phyloP scores from a whole-genome alignment of 805 yeast species.

The Suhomyces vadensis region DNA sequence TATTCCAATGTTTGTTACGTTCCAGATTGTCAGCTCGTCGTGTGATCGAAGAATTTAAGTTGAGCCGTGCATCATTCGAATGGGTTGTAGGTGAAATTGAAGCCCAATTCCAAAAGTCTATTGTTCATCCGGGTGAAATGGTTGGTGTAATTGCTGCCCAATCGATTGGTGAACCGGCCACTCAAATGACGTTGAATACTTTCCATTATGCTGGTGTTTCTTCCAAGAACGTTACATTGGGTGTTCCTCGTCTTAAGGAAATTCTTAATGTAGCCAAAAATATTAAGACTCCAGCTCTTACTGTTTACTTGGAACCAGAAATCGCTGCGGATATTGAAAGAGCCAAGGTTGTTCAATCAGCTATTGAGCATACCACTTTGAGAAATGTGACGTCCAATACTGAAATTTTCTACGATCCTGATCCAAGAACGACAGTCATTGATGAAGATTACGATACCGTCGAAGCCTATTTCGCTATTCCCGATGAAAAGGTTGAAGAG shows the following conservation, averaged over 20 bases:
- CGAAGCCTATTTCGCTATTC: conserved; percentile 94
- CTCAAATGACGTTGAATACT: conserved; percentile 96
- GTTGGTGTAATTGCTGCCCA: conserved; percentile 98
- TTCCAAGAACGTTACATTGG: conserved; percentile 91
- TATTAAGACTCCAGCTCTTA: conserved; percentile 98
- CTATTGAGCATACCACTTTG: conserved; percentile 94
- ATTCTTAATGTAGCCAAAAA: conserved; percentile 97
- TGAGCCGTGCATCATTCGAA: conserved; percentile 83
- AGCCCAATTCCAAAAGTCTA: conserved; percentile 85
- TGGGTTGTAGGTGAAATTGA: conserved; percentile 97
- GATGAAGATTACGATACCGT: conserved; percentile 97
- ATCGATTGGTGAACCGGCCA: conserved; percentile 97
- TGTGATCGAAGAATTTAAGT: conserved; percentile 84
- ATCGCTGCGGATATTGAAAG: conserved; percentile 85
- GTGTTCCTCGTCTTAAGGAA: conserved; percentile 97
- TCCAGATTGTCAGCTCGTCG: conserved; percentile 91
- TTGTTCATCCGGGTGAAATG: conserved; percentile 98
- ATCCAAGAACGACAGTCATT: conserved; percentile 94
- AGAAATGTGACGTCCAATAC: conserved; percentile 96
- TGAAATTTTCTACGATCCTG: conserved; percentile 97
- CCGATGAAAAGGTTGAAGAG: conserved; percentile 96
- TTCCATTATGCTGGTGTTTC: conserved; percentile 99
- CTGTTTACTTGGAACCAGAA: conserved; percentile 84
- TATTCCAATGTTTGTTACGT: conserved; percentile 89
- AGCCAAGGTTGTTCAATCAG: conserved; percentile 94